Percentiles rank a stretch among this genome's conserved stretches.
These are phyloP conservation scores for Tulasnella sp. DNA, from an alignment of 768 basidiomycete species.

Conservation along the genomic window DNA sequence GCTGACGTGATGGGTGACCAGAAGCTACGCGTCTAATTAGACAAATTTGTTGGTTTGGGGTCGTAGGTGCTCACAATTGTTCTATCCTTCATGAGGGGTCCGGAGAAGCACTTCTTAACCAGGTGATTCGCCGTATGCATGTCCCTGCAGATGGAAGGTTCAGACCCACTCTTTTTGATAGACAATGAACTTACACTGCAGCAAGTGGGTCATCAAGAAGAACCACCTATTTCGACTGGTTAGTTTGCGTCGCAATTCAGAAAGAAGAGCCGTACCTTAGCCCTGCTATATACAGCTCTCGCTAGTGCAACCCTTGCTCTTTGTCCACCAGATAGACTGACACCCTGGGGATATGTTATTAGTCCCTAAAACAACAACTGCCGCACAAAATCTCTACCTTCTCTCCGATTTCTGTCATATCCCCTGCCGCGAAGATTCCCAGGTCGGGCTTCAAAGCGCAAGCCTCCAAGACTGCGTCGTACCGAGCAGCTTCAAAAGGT, in stretches of 20 bases:
- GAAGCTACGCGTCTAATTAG: conserved; percentile 32
- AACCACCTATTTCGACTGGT: neutral
- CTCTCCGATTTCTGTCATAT: conserved; percentile 79
- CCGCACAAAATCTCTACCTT: conserved; percentile 41
- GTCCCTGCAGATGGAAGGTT: conserved; percentile 53
- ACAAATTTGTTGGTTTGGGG: neutral
- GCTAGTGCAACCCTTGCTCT: conserved; percentile 69
- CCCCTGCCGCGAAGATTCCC: conserved; percentile 63
- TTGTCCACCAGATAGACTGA: conserved; percentile 67
- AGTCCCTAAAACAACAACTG: neutral
- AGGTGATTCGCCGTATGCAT: conserved; percentile 71
- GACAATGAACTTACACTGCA: neutral
- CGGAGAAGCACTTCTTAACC: conserved; percentile 53
- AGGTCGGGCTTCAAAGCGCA: conserved; percentile 71
- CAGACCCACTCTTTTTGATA: conserved; percentile 31
- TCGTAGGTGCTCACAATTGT: conserved; percentile 40
- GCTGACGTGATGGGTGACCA: conserved; percentile 76
- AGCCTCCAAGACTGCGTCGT: conserved; percentile 58
- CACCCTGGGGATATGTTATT: conserved; percentile 24
- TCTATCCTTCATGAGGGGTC: conserved; percentile 51
- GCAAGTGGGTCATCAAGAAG: conserved; percentile 27
- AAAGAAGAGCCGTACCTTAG: conserved; percentile 25
- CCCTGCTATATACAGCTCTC: conserved; percentile 57
- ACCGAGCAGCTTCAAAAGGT: conserved; percentile 50
- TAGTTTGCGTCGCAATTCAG: neutral